Percentiles rank a stretch among this genome's conserved stretches.
Conservation (phyloP, 148 eudicot species). For the Tetragonia tetragonoides region DNA sequence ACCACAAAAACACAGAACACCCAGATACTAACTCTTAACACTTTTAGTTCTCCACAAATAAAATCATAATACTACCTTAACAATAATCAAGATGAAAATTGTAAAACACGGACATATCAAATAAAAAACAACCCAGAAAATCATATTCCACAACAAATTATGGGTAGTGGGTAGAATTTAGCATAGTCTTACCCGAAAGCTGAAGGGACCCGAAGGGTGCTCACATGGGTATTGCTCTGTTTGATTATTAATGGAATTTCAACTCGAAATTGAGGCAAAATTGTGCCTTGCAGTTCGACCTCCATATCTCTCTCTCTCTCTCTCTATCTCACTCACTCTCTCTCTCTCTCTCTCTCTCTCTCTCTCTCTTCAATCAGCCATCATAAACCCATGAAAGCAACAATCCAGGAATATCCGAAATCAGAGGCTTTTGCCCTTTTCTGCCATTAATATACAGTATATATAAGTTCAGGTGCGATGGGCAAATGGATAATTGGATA, state of each 20-base stretch:
- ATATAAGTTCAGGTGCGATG: neutral
- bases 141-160: neutral
- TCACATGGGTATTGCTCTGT: conserved; percentile 12
- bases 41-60: neutral
- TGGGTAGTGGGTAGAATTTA: neutral
- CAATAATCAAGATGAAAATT: neutral
- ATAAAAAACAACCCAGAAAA: conserved; percentile 2
- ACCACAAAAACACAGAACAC: neutral
- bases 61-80: neutral
- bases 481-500: conserved; percentile 1
- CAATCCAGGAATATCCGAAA: neutral
- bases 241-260: conserved; percentile 15
- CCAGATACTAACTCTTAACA: neutral
- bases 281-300: conserved; percentile 21
- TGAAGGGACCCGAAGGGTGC: conserved; percentile 18
- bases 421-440: neutral
- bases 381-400: conserved; percentile 3
- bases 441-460: neutral
- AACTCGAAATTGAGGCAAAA: conserved; percentile 25
- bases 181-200: conserved; percentile 25
- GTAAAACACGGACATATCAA: neutral
- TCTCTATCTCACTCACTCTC: neutral
- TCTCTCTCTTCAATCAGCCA: conserved; percentile 8
- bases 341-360: neutral
- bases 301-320: conserved; percentile 23